Base-by-base conservation (phyloP, 2,329 filamentous ascomycete genomes). In the Gnomoniopsis smithogilvyi region DNA sequence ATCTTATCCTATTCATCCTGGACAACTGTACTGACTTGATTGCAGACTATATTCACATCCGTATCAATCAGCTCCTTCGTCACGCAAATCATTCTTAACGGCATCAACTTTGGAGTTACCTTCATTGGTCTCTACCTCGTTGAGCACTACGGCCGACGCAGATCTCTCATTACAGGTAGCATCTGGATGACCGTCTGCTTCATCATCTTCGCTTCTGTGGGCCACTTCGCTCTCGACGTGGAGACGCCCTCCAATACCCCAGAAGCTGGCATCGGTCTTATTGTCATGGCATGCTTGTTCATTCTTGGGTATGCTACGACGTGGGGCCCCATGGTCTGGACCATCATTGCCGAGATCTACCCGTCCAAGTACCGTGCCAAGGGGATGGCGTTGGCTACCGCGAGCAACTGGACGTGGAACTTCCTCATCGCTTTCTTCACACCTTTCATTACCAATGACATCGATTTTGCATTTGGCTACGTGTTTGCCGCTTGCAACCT, bases 401-500 rank as follows among this genome's bases (percentile, higher is more conserved):
- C 83, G 0, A 80, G 79, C 65, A 88, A 88, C 71, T 88, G 86
- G 86, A 76, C 79, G 34, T 91, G 86, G 86, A 90, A 91, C 72
- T 92, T 92, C 73, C 78, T 90, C 64, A 81, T 87, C 61, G 84
- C 84, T 0, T 93, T 93, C 77, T 91, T 92, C 76, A 92, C 90
- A 0, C 88, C 90, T 0, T 92, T 92, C 72, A 92, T 93, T 68
- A 89, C 86, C 0, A 75, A 78, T 0, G 82, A 82, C 3, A 92
- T 92, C 56, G 83, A 88, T 64, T 92, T 88, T 72, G 80, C 80
- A 1, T 91, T 90, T 66, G 90, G 90, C 2, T 90, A 91, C 63
- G 85, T 93, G 33, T 92, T 92, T 71, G 89, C 88, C 0, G 87
- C 79, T 0, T 91, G 88, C 68, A 89, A 90, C 65, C 74, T 90